These are phyloP conservation scores for Aspergillus hortae DNA, from an alignment of 2,329 filamentous ascomycete genomes.

Conservation along the genomic window DNA sequence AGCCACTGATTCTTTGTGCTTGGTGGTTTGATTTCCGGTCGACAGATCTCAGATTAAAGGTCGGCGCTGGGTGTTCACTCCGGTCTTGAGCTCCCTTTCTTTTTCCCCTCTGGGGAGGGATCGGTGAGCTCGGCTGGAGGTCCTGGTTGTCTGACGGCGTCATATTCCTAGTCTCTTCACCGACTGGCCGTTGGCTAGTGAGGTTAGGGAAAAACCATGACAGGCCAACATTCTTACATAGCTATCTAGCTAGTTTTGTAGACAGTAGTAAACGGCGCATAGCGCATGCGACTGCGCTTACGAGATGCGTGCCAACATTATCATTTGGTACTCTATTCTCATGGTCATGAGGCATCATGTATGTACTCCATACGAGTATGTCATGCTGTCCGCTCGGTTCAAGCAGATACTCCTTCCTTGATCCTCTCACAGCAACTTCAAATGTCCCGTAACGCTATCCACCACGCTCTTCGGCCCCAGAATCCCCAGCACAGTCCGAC, in stretches of 20 bases:
- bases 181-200: conserved; percentile 80
- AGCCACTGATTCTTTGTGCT: conserved; percentile 60
- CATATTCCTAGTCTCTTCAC: conserved; percentile 89
- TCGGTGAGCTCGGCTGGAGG: conserved; percentile 65
- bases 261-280: not conserved
- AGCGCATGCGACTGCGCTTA: not conserved
- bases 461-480: conserved; percentile 79
- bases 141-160: conserved; percentile 55
- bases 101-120: conserved; percentile 11
- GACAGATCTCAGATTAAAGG: conserved; percentile 86
- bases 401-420: not conserved
- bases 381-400: not conserved
- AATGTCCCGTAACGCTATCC: conserved; percentile 76
- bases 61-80: conserved; percentile 49
- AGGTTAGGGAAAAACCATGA: conserved; percentile 90
- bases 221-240: conserved; percentile 57
- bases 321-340: too few relatives aligned
- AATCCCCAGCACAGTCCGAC: conserved; percentile 84
- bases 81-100: conserved; percentile 62
- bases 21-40: conserved; percentile 82
- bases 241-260: not conserved
- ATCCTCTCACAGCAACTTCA: conserved; percentile 70
- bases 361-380: not conserved
- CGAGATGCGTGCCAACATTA: not conserved
- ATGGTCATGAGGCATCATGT: too few relatives aligned